A percentile compares a stretch with the other conserved stretches of the same genome.
phyloP scores from a whole-genome alignment of 2,329 filamentous ascomycete species.

The Pseudopithomyces chartarum region DNA sequence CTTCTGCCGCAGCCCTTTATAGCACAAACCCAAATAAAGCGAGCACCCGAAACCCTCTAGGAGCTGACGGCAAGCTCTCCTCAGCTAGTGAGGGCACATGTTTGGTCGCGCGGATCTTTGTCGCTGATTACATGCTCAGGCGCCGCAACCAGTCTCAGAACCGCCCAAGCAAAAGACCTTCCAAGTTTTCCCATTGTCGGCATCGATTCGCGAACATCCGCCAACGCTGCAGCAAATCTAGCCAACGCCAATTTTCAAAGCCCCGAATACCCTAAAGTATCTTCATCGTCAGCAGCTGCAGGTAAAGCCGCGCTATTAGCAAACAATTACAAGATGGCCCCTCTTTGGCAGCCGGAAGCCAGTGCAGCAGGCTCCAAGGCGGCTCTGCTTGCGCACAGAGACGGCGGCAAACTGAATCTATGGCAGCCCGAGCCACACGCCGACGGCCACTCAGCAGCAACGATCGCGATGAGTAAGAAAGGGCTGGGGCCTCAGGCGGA shows the following conservation, averaged over 20 bases:
- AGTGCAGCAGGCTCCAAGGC: constrained; percentile 74
- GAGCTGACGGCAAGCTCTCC: constrained; percentile 60
- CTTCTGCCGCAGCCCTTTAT: constrained; percentile 66
- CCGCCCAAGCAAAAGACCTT: constrained; percentile 73
- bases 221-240: constrained; percentile 73
- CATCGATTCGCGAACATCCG: constrained; percentile 63
- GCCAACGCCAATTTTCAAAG: constrained; percentile 73
- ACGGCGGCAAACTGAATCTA: constrained; percentile 57
- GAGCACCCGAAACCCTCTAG: constrained; percentile 47
- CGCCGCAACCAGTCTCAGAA: constrained; percentile 67
- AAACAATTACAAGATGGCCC: constrained; percentile 65
- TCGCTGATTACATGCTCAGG: constrained; percentile 47
- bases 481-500: constrained; percentile 52
- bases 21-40: constrained; percentile 50
- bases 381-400: constrained; percentile 68
- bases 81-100: constrained; percentile 56
- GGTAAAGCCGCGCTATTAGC: constrained; percentile 63
- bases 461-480: constrained; percentile 66
- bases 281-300: constrained; percentile 60
- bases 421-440: constrained; percentile 57
- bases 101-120: constrained; percentile 2
- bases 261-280: constrained; percentile 69
- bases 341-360: constrained; percentile 66
- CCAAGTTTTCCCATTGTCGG: constrained; percentile 75
- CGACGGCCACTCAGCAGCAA: constrained; percentile 71